Conservation (phyloP, 805 yeast species). For the Lachancea lanzarotensis region DNA sequence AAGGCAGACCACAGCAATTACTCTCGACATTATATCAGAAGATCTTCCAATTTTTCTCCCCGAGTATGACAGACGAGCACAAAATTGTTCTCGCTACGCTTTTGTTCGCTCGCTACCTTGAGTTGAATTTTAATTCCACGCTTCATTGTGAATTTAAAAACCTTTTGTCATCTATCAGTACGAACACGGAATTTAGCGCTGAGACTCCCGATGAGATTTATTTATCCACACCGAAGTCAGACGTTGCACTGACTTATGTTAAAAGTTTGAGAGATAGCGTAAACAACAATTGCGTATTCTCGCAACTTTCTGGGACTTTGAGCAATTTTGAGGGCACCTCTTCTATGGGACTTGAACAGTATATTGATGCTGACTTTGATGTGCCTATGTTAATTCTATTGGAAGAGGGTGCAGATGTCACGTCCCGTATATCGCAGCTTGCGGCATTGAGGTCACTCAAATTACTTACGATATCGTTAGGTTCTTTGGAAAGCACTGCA, state of each 20-base stretch:
- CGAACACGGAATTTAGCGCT: too few relatives aligned
- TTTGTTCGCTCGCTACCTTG: conserved; percentile 26
- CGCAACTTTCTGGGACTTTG: not conserved
- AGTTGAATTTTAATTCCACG: conserved; percentile 3
- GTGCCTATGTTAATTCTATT: conserved; percentile 45
- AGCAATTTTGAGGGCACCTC: not conserved
- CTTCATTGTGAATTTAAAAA: conserved; percentile 1
- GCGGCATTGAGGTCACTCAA: conserved; percentile 31
- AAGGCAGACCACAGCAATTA: conserved; percentile 29
- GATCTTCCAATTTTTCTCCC: conserved; percentile 39
- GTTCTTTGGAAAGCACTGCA: conserved; percentile 58
- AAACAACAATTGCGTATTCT: not conserved
- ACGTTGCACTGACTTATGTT: not conserved
- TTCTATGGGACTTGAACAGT: conserved; percentile 8
- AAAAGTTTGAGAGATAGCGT: not conserved
- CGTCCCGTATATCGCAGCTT: conserved; percentile 42
- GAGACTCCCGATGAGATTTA: not conserved
- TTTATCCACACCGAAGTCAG: not conserved
- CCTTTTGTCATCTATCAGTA: not conserved
- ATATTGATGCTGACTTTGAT: conserved; percentile 10
- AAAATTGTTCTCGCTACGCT: conserved; percentile 39
- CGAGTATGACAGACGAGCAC: conserved; percentile 42
- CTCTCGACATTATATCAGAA: conserved; percentile 39
- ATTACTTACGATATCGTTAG: conserved; percentile 56
- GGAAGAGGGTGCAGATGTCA: conserved; percentile 61